Evolutionary conservation across 345 rosid genomes (phyloP).

Genomic region (Eucalyptus cloeziana): DNA sequence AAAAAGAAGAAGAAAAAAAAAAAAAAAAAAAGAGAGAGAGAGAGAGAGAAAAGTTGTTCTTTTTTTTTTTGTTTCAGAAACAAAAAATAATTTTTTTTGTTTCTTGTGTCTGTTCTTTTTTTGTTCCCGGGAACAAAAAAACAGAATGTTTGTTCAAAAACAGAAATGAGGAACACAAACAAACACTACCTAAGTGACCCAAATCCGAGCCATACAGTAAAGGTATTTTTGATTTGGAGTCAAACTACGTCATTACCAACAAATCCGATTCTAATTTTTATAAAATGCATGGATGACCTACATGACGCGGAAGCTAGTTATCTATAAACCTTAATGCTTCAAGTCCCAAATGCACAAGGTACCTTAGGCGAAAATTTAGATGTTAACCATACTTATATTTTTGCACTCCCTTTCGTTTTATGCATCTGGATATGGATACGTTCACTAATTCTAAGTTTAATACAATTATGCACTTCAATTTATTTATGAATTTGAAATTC

Average conservation of each 20-base stretch:
- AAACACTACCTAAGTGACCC: too few species aligned
- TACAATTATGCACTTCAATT: not conserved
- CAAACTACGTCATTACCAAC: not conserved
- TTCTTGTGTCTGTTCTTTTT: too few species aligned
- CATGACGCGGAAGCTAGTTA: not conserved
- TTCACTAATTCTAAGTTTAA: not conserved
- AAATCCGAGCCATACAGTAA: not conserved
- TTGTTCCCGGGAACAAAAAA: too few species aligned
- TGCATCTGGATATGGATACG: not conserved
- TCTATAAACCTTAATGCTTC: not conserved
- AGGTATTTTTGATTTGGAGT: not conserved
- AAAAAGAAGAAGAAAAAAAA: too few species aligned
- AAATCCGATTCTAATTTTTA: too few species aligned
- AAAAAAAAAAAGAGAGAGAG: too few species aligned
- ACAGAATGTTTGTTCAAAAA: too few species aligned
- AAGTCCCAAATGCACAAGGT: not conserved
- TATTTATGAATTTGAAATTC: not conserved
- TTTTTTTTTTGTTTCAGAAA: too few species aligned
- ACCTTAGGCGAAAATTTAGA: not conserved
- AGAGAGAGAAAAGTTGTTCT: too few species aligned
- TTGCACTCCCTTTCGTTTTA: not conserved
- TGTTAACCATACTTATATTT: not conserved
- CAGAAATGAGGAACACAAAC: too few species aligned
- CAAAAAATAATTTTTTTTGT: too few species aligned
- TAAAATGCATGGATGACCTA: not conserved